Conservation (phyloP, 1,284 basidiomycete genomes). For the Puccinia polysora region DNA sequence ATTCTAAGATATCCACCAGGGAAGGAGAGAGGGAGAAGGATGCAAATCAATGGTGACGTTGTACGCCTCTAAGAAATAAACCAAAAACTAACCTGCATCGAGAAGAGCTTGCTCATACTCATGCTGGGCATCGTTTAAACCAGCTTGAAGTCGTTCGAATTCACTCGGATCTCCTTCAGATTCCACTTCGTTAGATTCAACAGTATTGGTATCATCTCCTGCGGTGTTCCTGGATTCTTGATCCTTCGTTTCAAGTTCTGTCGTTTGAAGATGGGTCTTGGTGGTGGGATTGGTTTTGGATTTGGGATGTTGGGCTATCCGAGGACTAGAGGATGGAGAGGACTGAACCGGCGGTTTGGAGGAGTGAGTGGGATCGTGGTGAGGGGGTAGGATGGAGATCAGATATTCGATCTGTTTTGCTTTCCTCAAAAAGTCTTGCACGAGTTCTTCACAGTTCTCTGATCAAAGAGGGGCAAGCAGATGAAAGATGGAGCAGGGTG, state of each 20-base stretch:
- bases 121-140: constrained; percentile 11
- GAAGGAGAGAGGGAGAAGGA: no score
- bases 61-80: background rate
- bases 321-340: background rate
- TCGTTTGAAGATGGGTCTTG: background rate
- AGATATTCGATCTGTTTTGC: constrained; percentile 41
- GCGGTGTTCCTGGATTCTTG: background rate
- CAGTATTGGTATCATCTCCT: background rate
- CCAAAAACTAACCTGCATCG: background rate
- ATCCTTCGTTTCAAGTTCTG: background rate
- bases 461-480: background rate
- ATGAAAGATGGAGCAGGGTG: background rate
- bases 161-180: constrained; percentile 15
- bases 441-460: constrained; percentile 41
- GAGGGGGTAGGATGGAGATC: constrained; percentile 36
- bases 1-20: constrained; percentile 7
- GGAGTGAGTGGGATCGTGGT: background rate
- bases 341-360: background rate
- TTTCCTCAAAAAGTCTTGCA: constrained; percentile 33
- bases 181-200: constrained; percentile 4
- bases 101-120: constrained; percentile 30
- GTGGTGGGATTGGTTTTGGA: background rate
- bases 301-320: background rate
- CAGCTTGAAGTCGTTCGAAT: constrained; percentile 26
- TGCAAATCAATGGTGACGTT: background rate